Base-by-base conservation (phyloP, 1,284 basidiomycete genomes). In the Trichosporon sp. region DNA sequence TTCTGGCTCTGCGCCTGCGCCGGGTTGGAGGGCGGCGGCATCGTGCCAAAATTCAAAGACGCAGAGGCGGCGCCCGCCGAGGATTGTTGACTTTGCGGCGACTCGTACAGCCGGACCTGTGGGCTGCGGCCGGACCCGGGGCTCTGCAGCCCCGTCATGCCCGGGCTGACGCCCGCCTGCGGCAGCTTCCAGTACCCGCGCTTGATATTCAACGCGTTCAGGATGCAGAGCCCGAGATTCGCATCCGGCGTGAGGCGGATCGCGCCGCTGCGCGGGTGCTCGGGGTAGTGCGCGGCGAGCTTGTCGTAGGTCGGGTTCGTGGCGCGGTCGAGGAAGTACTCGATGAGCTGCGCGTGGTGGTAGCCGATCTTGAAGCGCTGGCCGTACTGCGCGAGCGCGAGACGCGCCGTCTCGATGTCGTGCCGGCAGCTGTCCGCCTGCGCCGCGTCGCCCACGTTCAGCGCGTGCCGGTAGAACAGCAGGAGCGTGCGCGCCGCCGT, bases 261-360 rank as follows among this genome's bases (percentile, higher is more conserved):
- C 66, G 76, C 79, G 62, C 78, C 80, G 0, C 72, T 72, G 23
- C 80, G 72, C 11, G 80, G 80, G 70, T 82, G 80, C 23, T 80
- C 78, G 1, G 80, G 80, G 63, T 79, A 82, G 68, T 82, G 80
- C 15, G 78, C 73, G 11, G 64, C 63, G 8, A 82, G 71, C 70
- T 82, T 81, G 42, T 81, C 78, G 60, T 70, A 78, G 0, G 79
- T 76, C 12, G 80, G 80, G 65, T 77, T 73, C 8, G 75, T 73
- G 7, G 77, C 75, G 21, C 80, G 74, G 67, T 82, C 80, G 58
- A 82, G 67, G 69, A 82, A 82, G 70, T 82, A 82, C 62, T 81
- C 79, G 66, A 82, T 76, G 9, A 82, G 73, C 69, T 82, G 80
- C 9, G 80, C 74, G 62, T 82, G 80, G 65, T 82, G 80, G 68